Conservation (phyloP, 1,139 yeast genomes). For the Scheffersomyces titani region DNA sequence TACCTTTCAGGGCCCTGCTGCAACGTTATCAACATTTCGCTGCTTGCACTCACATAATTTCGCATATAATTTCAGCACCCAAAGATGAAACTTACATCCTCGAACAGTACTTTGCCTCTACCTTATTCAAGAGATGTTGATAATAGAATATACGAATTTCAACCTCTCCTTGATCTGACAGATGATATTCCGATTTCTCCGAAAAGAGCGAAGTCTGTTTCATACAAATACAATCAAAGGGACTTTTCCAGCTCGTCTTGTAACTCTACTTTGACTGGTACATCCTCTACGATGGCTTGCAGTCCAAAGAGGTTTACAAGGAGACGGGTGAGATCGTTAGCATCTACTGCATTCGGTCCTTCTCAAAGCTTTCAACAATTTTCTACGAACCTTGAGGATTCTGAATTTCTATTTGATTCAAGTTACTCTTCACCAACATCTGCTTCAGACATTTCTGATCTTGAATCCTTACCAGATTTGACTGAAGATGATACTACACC, state of each 20-base stretch:
- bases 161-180: constrained; percentile 11
- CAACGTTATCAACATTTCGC: background rate
- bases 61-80: background rate
- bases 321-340: constrained; percentile 9
- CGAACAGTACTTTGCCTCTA: constrained; percentile 26
- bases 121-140: constrained; percentile 20
- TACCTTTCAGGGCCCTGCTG: background rate
- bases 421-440: constrained; percentile 2
- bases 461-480: constrained; percentile 40
- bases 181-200: constrained; percentile 6
- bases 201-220: constrained; percentile 9
- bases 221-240: background rate
- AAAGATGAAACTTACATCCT: background rate
- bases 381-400: constrained; percentile 4
- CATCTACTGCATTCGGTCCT: constrained; percentile 1
- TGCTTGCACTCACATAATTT: background rate
- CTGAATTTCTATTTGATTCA: constrained; percentile 20
- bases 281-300: constrained; percentile 3
- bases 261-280: constrained; percentile 6
- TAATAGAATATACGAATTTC: constrained; percentile 26
- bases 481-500: constrained; percentile 37
- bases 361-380: background rate
- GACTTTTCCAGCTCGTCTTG: background rate
- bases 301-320: constrained; percentile 10
- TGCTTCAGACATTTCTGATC: constrained; percentile 22